Evolutionary conservation across 352 stramenopile species (phyloP), one percentile per base, ranked within the genome.

Genomic region (Phytophthora quininea): DNA sequence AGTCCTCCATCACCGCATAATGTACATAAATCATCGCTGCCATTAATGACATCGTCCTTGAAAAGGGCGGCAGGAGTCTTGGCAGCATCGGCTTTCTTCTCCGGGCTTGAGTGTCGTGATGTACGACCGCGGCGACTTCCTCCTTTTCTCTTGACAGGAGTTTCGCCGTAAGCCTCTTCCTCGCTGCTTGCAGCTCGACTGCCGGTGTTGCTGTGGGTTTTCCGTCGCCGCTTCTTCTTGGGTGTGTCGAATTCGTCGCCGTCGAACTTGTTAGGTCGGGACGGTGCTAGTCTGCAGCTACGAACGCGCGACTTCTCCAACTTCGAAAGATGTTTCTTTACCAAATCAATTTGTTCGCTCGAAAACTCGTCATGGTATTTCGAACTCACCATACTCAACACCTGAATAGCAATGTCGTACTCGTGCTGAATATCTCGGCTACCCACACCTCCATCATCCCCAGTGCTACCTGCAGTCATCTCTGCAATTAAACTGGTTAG

Each of bases 21-120:
- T 38, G 90, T 96, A 68, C 93, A 98, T 58, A 98, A 64, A 62
- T 98, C 93, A 59, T 95, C 89, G 57, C 90, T 96, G 53, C 92
- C 85, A 65, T 97, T 93, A 61, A 91, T 90, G 31, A 79, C 74
- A 7, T 78, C 80, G 19, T 71, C 76, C 55, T 89, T 70, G 40
- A 90, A 90, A 45, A 74, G 52, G 6, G 65, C 7, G 29, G 37
- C 59, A 35, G 72, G 43, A 6, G 52, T 19, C 31, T 67, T 62
- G 14, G 19, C 40, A n/a, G 50, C 49, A 12, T 67, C 38, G 29
- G 47, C 43, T 50, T 27, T 27, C 32, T 32, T 6, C 45, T n/a
- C 51, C 14, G 60, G 54, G 46, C 50, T 53, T 58, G 76, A 43
- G 51, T 86, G 67, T 76, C 90, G 77, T n/a, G 64, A 48, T 5